A percentile compares a stretch with the other conserved stretches of the same genome.
Conservation (phyloP, 176 grass and related monocot species). For the Eragrostis nindensis region DNA sequence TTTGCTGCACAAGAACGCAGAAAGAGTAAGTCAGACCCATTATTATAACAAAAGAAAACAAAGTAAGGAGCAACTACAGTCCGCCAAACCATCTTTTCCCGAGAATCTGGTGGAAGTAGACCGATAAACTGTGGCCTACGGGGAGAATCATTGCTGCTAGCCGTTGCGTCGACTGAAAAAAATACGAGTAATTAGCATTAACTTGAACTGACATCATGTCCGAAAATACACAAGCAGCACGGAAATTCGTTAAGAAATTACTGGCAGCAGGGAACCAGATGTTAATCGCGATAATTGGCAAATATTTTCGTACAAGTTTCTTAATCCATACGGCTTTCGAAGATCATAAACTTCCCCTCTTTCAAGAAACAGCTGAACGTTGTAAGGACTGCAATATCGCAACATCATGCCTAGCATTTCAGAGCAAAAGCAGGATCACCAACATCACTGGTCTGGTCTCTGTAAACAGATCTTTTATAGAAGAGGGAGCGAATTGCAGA, state of each 20-base stretch:
- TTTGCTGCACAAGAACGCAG: not conserved
- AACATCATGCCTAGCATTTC: not conserved
- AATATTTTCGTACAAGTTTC: not conserved
- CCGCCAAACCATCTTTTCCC: slow-evolving; percentile 35
- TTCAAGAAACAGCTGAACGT: not conserved
- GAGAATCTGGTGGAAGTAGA: not conserved
- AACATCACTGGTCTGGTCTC: not conserved
- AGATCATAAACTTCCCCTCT: not conserved
- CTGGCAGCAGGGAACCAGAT: no score
- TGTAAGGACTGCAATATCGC: not conserved
- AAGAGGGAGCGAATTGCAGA: not conserved
- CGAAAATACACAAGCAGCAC: not conserved
- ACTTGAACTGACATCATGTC: not conserved
- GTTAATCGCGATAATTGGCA: no score
- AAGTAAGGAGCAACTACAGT: not conserved
- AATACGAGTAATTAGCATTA: not conserved
- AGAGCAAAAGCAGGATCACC: not conserved
- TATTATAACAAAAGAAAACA: not conserved
- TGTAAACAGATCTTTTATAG: not conserved
- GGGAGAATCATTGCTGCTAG: not conserved
- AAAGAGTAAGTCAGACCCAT: not conserved
- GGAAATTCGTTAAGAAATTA: not conserved
- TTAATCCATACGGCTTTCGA: not conserved
- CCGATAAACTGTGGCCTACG: slow-evolving; percentile 33
- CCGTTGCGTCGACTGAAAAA: not conserved